These are phyloP conservation scores for Chytriomyces confervae DNA, from an alignment of 192 early-diverging fungal species.

Conservation along the genomic window DNA sequence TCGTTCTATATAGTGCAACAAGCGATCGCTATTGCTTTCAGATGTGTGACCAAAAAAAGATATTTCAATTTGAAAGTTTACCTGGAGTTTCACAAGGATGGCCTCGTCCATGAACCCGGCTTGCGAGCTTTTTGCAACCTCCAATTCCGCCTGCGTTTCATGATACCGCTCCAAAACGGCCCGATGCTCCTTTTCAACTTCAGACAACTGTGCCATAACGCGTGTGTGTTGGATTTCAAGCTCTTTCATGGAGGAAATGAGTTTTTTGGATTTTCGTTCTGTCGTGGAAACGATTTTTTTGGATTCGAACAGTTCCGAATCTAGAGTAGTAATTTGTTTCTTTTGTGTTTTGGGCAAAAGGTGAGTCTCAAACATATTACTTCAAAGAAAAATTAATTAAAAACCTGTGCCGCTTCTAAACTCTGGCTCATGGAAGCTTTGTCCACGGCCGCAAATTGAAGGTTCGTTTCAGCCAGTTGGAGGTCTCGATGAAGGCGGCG, in stretches of 20 bases:
- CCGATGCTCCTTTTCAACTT: not conserved
- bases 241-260: slow-evolving; percentile 12
- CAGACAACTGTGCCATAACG: not conserved
- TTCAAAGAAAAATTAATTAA: not conserved
- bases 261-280: slow-evolving; percentile 25
- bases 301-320: slow-evolving; percentile 13
- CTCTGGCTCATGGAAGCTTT: not conserved
- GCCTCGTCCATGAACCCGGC: slow-evolving; percentile 21
- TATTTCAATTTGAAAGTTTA: not conserved
- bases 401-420: slow-evolving; percentile 13
- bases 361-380: not conserved
- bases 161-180: not conserved
- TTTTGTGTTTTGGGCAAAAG: not conserved
- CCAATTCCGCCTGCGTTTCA: not conserved
- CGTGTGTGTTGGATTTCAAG: slow-evolving; percentile 11
- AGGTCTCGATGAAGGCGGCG: slow-evolving; percentile 12
- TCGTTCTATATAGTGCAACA: not conserved
- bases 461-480: slow-evolving; percentile 8
- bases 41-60: not conserved
- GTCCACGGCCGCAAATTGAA: slow-evolving; percentile 5
- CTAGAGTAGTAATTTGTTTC: not conserved
- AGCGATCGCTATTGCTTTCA: not conserved
- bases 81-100: slow-evolving; percentile 19
- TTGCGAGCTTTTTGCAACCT: not conserved
- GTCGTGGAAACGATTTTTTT: not conserved